Base-by-base conservation (phyloP, 192 early-diverging fungal genomes). In the Podila epigama region DNA sequence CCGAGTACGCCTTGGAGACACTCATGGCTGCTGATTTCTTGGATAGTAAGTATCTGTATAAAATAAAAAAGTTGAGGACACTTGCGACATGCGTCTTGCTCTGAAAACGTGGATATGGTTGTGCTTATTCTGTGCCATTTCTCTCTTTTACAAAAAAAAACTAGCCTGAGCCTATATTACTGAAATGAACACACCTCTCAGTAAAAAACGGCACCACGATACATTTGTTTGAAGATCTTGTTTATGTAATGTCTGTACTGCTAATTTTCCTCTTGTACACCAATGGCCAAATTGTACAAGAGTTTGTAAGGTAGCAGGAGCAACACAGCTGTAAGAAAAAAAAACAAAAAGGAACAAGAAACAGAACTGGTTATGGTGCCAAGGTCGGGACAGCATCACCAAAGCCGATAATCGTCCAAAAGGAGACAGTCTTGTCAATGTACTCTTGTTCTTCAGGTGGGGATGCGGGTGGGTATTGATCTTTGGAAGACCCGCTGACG, bases 1-100 rank as follows among this genome's bases (percentile, higher is more conserved):
- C 94, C 20, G 92, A 97, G 69, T 85, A 95, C 18, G 92, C 92
- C 0, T 77, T 97, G 57, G 97, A 99, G 69, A 85, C 96, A 18
- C 69, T 99, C 40, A 96, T 96, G 94, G 95, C 94, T 20, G 93
- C 96, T 1, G 96, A 99, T 78, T 99, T 96, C 69, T 75, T 99
- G 55, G 97, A 98, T 69, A 95, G 94, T 82, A 93, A 81, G 79
- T 52, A 8, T 18, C 52, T 52, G 3, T 5, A 13, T 13, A 8
- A 27, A 28, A 28, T 29, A 52, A 54, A 55, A 33, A 55, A 55
- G 53, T 13, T 55, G n/a, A n/a, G n/a, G n/a, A n/a, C n/a, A n/a
- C n/a, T 4, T 1, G 18, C 7, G 42, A 7, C 5, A 3, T 1
- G 1, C 2, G 10, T 44, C 22, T 44, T 44, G 40, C 40, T 42